These are phyloP conservation scores for Dictyostelium intermedium DNA, from an alignment of 78 protist genomes.

Conservation along the genomic window DNA sequence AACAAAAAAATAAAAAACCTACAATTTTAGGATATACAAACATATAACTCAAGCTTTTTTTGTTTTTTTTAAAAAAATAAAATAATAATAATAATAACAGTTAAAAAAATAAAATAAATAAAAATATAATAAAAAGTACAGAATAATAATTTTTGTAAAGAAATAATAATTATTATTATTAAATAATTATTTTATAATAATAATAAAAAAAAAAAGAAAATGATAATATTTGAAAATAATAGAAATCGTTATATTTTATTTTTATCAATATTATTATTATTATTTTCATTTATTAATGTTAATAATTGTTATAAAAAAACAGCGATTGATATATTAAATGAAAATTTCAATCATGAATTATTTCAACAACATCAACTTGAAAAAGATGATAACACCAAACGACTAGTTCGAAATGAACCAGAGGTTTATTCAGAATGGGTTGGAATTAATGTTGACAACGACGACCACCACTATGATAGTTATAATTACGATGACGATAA, in stretches of 20 bases:
- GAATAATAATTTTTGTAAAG: no score
- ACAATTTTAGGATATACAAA: no score
- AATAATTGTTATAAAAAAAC: background rate
- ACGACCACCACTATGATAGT: background rate
- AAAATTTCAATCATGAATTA: background rate
- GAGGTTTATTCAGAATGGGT: background rate
- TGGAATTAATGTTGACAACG: no score
- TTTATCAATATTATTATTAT: background rate
- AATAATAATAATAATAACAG: no score
- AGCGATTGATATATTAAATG: background rate
- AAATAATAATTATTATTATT: background rate
- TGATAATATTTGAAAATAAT: background rate
- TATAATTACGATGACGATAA: background rate
- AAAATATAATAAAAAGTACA: background rate
- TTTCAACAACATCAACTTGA: background rate
- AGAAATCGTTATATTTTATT: background rate
- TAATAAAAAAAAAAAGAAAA: background rate
- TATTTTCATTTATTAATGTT: background rate
- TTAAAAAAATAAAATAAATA: background rate
- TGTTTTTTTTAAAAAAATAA: no score
- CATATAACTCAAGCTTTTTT: no score
- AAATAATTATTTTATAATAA: background rate
- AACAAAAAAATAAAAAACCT: no score
- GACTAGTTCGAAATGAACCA: background rate
- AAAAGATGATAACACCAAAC: background rate